Conservation (phyloP, 2,329 filamentous ascomycete genomes). For the Madurella fahalii region DNA sequence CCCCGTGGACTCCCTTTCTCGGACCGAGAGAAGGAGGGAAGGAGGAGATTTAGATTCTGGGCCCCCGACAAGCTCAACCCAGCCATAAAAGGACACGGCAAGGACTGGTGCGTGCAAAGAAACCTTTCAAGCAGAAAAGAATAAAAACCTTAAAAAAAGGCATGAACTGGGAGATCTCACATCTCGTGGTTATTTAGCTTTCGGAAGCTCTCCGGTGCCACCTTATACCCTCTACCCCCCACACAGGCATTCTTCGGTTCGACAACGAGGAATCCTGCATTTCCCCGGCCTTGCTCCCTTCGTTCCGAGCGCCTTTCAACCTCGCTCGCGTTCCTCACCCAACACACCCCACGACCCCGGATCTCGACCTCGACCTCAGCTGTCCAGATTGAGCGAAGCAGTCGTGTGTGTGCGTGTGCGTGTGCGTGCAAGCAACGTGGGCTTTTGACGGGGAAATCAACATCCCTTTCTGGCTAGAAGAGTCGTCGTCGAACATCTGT, state of each 20-base stretch:
- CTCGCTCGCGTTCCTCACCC: conserved; percentile 8
- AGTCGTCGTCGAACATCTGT: neutral
- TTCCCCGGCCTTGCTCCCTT: conserved; percentile 36
- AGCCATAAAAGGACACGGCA: conserved; percentile 28
- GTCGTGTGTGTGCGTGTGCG: neutral
- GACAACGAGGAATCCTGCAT: conserved; percentile 40
- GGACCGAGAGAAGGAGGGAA: conserved; percentile 32
- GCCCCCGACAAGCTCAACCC: conserved; percentile 27
- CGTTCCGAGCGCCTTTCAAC: conserved; percentile 23
- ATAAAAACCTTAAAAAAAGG: conserved; percentile 11
- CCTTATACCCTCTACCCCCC: conserved; percentile 16
- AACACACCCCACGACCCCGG: conserved; percentile 1
- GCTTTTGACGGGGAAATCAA: conserved; percentile 3
- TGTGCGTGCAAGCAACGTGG: conserved; percentile 3
- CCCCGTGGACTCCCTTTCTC: conserved; percentile 31
- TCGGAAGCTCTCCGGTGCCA: conserved; percentile 19
- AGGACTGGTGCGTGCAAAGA: conserved; percentile 22
- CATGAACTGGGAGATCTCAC: conserved; percentile 14
- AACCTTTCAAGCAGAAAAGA: conserved; percentile 1
- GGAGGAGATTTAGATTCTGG: conserved; percentile 31
- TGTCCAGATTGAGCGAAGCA: conserved; percentile 7
- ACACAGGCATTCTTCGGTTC: conserved; percentile 41
- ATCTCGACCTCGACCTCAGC: conserved; percentile 10
- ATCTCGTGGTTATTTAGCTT: conserved; percentile 12
- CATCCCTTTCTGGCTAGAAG: conserved; percentile 5